Conservation (phyloP, 305 asterid genomes). For the Fraxinus floribunda region DNA sequence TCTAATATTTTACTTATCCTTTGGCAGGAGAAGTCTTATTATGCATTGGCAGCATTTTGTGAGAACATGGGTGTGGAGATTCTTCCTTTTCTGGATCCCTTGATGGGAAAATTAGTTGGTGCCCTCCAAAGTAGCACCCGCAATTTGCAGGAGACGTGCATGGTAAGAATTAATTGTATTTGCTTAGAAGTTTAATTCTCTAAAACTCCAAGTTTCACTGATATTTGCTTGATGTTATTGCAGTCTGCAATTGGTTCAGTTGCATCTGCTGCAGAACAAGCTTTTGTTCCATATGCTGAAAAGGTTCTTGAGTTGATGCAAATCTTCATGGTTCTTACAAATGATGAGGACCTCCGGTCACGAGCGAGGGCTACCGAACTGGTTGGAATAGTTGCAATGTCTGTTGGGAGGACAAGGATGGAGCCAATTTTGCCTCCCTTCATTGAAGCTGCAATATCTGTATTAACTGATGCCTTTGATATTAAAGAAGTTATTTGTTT, state of each 20-base stretch:
- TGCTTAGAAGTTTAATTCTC: conserved; percentile 17
- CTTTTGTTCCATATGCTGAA: conserved; percentile 89
- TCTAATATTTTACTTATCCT: conserved; percentile 12
- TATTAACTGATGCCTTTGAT: conserved; percentile 33
- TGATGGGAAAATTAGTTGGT: conserved; percentile 84
- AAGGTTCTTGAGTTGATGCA: conserved; percentile 95
- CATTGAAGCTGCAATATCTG: conserved; percentile 93
- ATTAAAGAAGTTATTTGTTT: conserved; percentile 16
- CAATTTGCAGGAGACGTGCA: conserved; percentile 95
- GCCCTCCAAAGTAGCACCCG: conserved; percentile 86
- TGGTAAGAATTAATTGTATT: conserved; percentile 48
- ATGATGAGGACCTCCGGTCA: conserved; percentile 94
- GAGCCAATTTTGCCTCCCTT: conserved; percentile 88
- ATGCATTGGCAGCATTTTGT: conserved; percentile 98
- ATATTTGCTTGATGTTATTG: conserved; percentile 33
- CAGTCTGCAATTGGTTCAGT: conserved; percentile 99
- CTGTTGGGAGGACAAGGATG: conserved; percentile 91
- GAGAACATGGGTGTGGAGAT: conserved; percentile 99
- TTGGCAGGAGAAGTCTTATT: conserved; percentile 92
- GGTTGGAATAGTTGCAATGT: conserved; percentile 93
- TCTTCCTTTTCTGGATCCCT: conserved; percentile 87
- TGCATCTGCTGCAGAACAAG: conserved; percentile 98
- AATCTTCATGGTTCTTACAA: conserved; percentile 90
- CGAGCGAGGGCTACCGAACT: conserved; percentile 99
- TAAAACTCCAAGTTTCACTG: conserved; percentile 7